Base-by-base conservation (phyloP, 2,329 filamentous ascomycete genomes). In the Aspergillus pseudoviridinutans region DNA sequence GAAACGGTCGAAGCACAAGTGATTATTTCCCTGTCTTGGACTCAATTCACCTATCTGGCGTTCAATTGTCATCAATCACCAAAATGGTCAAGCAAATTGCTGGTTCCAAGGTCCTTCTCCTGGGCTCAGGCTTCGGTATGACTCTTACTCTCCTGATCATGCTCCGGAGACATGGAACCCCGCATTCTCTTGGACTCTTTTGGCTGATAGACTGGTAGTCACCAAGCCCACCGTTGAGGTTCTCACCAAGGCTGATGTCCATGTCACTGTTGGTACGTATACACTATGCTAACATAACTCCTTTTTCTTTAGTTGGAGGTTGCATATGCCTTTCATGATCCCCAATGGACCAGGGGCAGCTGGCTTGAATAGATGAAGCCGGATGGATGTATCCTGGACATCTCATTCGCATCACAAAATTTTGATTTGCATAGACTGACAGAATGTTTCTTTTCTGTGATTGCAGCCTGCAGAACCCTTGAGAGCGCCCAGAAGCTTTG, bases 381-480 rank as follows among this genome's bases (percentile, higher is more conserved):
- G 32, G 32, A 35, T 35, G 32, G 32, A 38, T 17, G 14, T 17
- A 38, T 38, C 32, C 5, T 3, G 14, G 32, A 38, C 12, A 8
- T 38, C 32, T 38, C 32, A 17, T 7, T 38, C 6, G 14, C 32
- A 17, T 17, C 32, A 38, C 32, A 17, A 5, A 17, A 38, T 17
- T 17, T 29, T 7, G 32, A 38, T 17, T 6, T 6, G 14, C 32
- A 38, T 38, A 14, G 35, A 47, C 60, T 58, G 56, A 58, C 35
- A n/a, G 9, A 20, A 25, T 25, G 22, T 24, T 22, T 25, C 35
- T 20, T 49, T 46, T n/a, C 29, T 29, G 49, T 20, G 20, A 38
- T 17, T 42, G 35, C 65, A 91, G 90, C 92, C 67, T 96, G 91
- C 83, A 82, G 92, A 74, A 93, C 89, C 49, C 82, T 96, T 56